These are phyloP conservation scores for Xylaria sp. DNA, from an alignment of 2,329 filamentous ascomycete species.

Conservation along the genomic window DNA sequence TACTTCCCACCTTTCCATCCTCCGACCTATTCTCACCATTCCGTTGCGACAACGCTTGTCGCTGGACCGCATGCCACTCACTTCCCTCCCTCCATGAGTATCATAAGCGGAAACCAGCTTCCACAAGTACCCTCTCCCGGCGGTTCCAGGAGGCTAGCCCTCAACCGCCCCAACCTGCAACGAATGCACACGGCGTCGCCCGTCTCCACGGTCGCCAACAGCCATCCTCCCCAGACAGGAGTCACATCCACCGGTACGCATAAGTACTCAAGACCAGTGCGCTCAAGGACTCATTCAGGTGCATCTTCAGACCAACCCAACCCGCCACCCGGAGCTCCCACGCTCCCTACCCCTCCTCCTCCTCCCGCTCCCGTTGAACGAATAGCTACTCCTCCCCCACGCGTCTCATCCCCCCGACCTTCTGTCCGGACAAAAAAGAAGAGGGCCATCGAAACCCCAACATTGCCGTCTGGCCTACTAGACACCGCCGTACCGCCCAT, in stretches of 20 bases:
- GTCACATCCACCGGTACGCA: constrained; percentile 52
- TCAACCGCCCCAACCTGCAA: constrained; percentile 62
- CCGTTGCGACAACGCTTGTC: constrained; percentile 40
- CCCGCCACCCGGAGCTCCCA: constrained; percentile 59
- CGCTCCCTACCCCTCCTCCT: constrained; percentile 59
- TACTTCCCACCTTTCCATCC: constrained; percentile 51
- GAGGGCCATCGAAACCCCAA: constrained; percentile 56
- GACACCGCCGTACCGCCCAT: constrained; percentile 91
- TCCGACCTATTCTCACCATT: constrained; percentile 42
- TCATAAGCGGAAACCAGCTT: constrained; percentile 82
- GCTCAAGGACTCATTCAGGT: constrained; percentile 68
- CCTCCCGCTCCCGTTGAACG: constrained; percentile 65
- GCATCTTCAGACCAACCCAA: constrained; percentile 63
- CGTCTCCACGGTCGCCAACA: constrained; percentile 63
- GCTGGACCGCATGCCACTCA: constrained; percentile 45
- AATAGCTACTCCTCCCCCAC: constrained; percentile 63
- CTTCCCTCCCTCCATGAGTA: constrained; percentile 75
- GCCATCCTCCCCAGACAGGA: constrained; percentile 50
- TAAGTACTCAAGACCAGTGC: constrained; percentile 55
- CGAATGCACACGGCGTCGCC: constrained; percentile 84
- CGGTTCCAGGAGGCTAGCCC: constrained; percentile 57
- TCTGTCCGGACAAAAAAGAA: constrained; percentile 62
- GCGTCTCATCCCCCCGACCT: constrained; percentile 59
- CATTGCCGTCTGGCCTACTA: constrained; percentile 71
- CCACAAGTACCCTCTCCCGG: constrained; percentile 86